Percentiles rank a stretch among this genome's conserved stretches.
Evolutionary conservation across 768 basidiomycete genomes (phyloP).

Genomic region (Flagelloscypha sp.): DNA sequence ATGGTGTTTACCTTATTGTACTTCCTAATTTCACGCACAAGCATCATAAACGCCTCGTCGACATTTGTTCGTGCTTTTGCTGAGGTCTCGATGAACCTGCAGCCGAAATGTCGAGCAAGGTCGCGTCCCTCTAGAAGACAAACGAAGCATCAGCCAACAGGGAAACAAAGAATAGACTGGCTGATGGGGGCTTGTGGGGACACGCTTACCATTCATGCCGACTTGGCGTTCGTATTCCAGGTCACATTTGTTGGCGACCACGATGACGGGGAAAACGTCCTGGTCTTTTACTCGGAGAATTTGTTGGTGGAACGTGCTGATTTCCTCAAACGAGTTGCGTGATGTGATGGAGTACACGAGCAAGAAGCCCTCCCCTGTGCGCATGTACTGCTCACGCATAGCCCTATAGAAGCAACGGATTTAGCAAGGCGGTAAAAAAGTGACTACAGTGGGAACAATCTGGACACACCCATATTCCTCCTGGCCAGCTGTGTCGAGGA

Average conservation of each 20-base stretch:
- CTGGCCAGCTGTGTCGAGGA: slow-evolving; percentile 95
- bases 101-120: slow-evolving; percentile 89
- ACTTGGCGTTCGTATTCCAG: slow-evolving; percentile 95
- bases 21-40: slow-evolving; percentile 89
- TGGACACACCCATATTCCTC: slow-evolving; percentile 89
- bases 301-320: slow-evolving; percentile 91
- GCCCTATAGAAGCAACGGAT: slow-evolving; percentile 44
- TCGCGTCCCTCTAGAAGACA: slow-evolving; percentile 86
- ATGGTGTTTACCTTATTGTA: slow-evolving; percentile 71
- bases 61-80: slow-evolving; percentile 96
- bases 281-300: slow-evolving; percentile 96
- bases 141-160: not conserved
- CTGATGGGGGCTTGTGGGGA: not conserved
- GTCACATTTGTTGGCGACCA: slow-evolving; percentile 98
- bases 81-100: slow-evolving; percentile 93
- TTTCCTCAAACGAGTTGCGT: slow-evolving; percentile 95
- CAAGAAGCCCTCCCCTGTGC: slow-evolving; percentile 95
- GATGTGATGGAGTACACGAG: slow-evolving; percentile 99
- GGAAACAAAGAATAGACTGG: slow-evolving; percentile 1
- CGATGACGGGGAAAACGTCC: slow-evolving; percentile 89
- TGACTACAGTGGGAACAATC: slow-evolving; percentile 5
- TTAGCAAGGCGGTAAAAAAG: slow-evolving; percentile 6
- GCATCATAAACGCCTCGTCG: slow-evolving; percentile 88
- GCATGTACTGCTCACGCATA: slow-evolving; percentile 99
- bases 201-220: slow-evolving; percentile 72